These are phyloP conservation scores for Phalaenopsis hybrid DNA, from an alignment of 116 monocot genomes.

Conservation along the genomic window DNA sequence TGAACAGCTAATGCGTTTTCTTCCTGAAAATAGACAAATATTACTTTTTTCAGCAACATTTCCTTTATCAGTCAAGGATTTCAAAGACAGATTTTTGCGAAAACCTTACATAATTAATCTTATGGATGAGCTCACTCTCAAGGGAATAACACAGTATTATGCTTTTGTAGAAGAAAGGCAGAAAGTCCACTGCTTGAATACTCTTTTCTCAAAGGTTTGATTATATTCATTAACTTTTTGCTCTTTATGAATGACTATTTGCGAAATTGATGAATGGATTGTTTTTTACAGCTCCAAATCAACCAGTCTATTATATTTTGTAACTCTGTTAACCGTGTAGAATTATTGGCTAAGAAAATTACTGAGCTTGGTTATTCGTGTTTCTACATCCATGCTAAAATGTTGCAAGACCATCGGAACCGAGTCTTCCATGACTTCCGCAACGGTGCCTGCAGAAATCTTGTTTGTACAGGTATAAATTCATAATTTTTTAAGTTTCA, in stretches of 20 bases:
- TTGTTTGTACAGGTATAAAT: constrained; percentile 79
- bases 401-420: constrained; percentile 93
- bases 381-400: constrained; percentile 97
- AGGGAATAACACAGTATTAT: constrained; percentile 92
- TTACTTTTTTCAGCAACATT: constrained; percentile 90
- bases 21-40: constrained; percentile 67
- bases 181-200: constrained; percentile 95
- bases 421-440: constrained; percentile 94
- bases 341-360: constrained; percentile 88
- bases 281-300: constrained; percentile 74
- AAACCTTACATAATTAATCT: constrained; percentile 87
- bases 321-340: constrained; percentile 94
- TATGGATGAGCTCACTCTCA: constrained; percentile 94
- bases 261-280: background rate
- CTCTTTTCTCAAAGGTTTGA: constrained; percentile 90
- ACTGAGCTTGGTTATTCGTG: constrained; percentile 96
- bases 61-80: constrained; percentile 87
- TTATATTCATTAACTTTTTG: background rate
- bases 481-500: too few relatives aligned
- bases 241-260: background rate
- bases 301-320: constrained; percentile 97
- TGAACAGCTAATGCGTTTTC: constrained; percentile 62
- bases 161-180: constrained; percentile 97
- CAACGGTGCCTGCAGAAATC: constrained; percentile 94
- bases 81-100: constrained; percentile 71